phyloP scores from a whole-genome alignment of 2,329 filamentous ascomycete genomes.

The Colletotrichum melonis region DNA sequence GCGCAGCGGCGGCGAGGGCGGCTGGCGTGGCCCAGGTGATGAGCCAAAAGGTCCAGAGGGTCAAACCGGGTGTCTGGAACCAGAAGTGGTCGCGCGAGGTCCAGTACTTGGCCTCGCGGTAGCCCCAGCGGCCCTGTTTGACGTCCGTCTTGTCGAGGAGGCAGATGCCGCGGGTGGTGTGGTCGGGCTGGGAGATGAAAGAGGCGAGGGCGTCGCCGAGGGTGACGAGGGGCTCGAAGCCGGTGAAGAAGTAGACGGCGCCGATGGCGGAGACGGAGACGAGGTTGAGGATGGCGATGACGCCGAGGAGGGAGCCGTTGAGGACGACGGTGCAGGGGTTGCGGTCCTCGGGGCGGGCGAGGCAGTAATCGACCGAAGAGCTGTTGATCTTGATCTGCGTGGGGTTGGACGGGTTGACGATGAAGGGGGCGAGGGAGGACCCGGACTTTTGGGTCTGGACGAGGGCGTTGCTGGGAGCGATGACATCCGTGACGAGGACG shows the following conservation, averaged over 20 bases:
- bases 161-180: slow-evolving; percentile 54
- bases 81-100: slow-evolving; percentile 54
- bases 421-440: slow-evolving; percentile 37
- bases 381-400: slow-evolving; percentile 38
- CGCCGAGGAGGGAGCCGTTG: slow-evolving; percentile 55
- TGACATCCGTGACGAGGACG: slow-evolving; percentile 46
- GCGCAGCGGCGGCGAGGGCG: slow-evolving; percentile 51
- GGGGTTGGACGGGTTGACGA: slow-evolving; percentile 24
- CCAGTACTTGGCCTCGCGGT: slow-evolving; percentile 56
- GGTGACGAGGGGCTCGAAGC: slow-evolving; percentile 58
- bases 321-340: slow-evolving; percentile 54
- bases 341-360: slow-evolving; percentile 29
- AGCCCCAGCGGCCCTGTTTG: slow-evolving; percentile 54
- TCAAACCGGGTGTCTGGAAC: slow-evolving; percentile 54
- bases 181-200: slow-evolving; percentile 59
- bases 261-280: slow-evolving; percentile 48
- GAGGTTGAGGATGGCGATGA: slow-evolving; percentile 55
- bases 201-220: slow-evolving; percentile 63
- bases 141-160: slow-evolving; percentile 61
- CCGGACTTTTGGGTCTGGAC: slow-evolving; percentile 46
- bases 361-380: slow-evolving; percentile 31
- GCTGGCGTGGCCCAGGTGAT: slow-evolving; percentile 52
- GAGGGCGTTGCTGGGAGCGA: slow-evolving; percentile 44
- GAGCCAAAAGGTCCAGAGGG: slow-evolving; percentile 55
- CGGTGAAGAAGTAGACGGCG: slow-evolving; percentile 42